Conservation (phyloP, 768 basidiomycete species). For the Hysterangium stoloniferum region DNA sequence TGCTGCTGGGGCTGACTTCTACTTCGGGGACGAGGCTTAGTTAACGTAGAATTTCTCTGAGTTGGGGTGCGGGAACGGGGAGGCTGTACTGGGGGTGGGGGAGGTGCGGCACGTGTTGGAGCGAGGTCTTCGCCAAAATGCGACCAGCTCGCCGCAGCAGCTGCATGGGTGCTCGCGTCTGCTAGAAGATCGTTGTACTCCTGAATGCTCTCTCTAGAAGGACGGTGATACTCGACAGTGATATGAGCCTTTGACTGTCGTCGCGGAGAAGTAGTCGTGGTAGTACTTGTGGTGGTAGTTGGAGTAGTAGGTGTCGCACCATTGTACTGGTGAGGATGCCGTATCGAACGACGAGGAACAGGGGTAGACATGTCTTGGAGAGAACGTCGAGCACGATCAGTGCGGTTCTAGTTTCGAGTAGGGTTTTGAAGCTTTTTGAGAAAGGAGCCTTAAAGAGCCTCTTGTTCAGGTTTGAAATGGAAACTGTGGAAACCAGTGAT, state of each 20-base stretch:
- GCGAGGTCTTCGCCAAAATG: constrained; percentile 6
- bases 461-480: too few species aligned
- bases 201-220: constrained; percentile 66
- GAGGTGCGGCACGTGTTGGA: constrained; percentile 1
- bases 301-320: constrained; percentile 6
- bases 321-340: constrained; percentile 7
- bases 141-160: constrained; percentile 31
- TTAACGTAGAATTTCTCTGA: constrained; percentile 21
- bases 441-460: too few species aligned
- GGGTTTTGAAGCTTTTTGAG: too few species aligned
- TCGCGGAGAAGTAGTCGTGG: background rate
- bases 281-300: background rate
- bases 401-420: too few species aligned
- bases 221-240: constrained; percentile 70
- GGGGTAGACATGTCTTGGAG: constrained; percentile 5
- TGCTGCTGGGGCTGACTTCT: constrained; percentile 1
- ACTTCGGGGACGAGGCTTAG: constrained; percentile 21
- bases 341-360: constrained; percentile 9
- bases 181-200: constrained; percentile 69
- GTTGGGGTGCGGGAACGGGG: constrained; percentile 29
- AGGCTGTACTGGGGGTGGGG: constrained; percentile 13
- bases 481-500: too few species aligned
- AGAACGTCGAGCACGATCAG: too few species aligned
- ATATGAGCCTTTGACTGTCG: constrained; percentile 9
- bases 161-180: constrained; percentile 49